These are phyloP conservation scores for Millerago galiae DNA, from an alignment of 805 yeast genomes.

Conservation along the genomic window DNA sequence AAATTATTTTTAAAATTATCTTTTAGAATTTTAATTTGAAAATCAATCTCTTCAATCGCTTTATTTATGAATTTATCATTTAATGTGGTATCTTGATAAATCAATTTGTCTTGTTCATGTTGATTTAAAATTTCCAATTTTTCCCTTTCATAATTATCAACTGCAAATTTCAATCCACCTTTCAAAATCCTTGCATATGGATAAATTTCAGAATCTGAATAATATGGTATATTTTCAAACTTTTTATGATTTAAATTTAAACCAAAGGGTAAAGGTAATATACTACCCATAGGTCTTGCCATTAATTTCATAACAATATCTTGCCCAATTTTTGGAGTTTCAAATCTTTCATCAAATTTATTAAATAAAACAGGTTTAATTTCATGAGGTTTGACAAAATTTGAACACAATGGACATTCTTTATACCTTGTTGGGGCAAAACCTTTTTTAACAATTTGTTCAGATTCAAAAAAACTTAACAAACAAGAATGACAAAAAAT, in stretches of 20 bases:
- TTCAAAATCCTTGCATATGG: slow-evolving; percentile 63
- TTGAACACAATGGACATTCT: slow-evolving; percentile 79
- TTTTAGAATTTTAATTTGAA: slow-evolving; percentile 35
- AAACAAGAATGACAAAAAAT: slow-evolving; percentile 81
- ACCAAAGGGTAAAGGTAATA: slow-evolving; percentile 46
- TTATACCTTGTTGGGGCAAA: slow-evolving; percentile 43
- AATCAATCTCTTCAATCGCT: slow-evolving; percentile 52
- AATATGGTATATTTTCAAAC: slow-evolving; percentile 52
- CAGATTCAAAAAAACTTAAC: slow-evolving; percentile 58
- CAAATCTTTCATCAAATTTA: slow-evolving; percentile 46
- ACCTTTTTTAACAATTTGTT: slow-evolving; percentile 29
- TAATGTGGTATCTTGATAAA: slow-evolving; percentile 43
- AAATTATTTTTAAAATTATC: slow-evolving; percentile 24
- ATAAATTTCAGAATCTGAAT: slow-evolving; percentile 30
- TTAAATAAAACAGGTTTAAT: slow-evolving; percentile 57
- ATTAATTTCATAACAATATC: slow-evolving; percentile 60
- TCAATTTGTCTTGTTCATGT: slow-evolving; percentile 47
- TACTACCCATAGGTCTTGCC: slow-evolving; percentile 41
- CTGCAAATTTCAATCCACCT: slow-evolving; percentile 51
- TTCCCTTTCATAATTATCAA: slow-evolving; percentile 54
- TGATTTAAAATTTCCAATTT: slow-evolving; percentile 44
- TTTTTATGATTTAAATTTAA: slow-evolving; percentile 30
- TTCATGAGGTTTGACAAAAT: slow-evolving; percentile 45
- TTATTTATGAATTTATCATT: slow-evolving; percentile 45
- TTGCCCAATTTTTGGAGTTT: slow-evolving; percentile 49